These are phyloP conservation scores for Amaranthus hypochondriacus DNA, from an alignment of 148 eudicot species.

Conservation along the genomic window DNA sequence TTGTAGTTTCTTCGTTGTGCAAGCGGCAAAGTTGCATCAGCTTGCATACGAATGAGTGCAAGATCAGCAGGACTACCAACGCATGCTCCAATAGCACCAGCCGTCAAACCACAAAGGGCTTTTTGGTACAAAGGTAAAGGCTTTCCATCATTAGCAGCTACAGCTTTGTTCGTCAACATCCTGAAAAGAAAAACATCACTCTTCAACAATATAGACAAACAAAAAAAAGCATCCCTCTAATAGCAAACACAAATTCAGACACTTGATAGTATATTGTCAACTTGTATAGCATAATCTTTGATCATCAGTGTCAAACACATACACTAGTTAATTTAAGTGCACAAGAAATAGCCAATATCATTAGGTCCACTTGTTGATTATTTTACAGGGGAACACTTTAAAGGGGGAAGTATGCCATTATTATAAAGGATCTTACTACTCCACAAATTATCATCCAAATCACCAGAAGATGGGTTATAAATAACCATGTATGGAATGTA, in stretches of 20 bases:
- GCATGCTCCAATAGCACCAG: conserved; percentile 54
- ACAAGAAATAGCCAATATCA: neutral
- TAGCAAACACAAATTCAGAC: neutral
- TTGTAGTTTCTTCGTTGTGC: conserved; percentile 40
- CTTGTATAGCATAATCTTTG: neutral
- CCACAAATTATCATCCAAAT: neutral
- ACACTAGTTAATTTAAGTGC: neutral
- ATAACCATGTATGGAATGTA: neutral
- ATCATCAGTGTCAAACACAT: neutral
- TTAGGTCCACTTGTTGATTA: neutral
- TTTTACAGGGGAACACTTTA: neutral
- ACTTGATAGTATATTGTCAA: neutral
- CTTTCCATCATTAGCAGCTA: conserved; percentile 46
- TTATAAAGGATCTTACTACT: neutral
- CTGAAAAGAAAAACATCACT: conserved; percentile 16
- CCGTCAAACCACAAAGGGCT: conserved; percentile 50
- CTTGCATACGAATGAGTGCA: conserved; percentile 38
- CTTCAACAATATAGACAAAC: neutral
- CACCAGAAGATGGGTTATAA: neutral
- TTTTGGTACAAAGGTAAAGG: conserved; percentile 55
- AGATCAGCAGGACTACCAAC: conserved; percentile 37
- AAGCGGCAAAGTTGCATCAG: conserved; percentile 42
- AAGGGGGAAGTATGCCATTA: neutral
- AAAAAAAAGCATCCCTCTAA: neutral
- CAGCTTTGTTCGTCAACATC: conserved; percentile 43